phyloP scores from a whole-genome alignment of 2,329 filamentous ascomycete species.

The Phialemoniopsis sp. region DNA sequence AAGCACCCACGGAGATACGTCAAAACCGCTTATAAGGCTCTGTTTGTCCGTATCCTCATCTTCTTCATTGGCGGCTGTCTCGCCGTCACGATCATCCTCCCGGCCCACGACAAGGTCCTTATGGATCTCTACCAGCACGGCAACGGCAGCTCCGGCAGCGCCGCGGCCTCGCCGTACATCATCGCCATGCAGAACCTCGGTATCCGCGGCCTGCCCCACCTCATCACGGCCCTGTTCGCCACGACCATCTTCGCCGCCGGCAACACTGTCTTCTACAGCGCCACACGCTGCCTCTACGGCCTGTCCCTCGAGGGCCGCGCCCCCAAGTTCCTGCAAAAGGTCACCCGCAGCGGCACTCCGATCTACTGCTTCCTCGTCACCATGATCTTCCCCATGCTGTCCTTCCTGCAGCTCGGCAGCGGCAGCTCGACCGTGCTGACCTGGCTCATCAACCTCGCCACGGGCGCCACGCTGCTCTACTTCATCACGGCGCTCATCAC shows the following conservation, averaged over 20 bases:
- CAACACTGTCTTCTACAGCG: slow-evolving; percentile 59
- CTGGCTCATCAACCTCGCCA: slow-evolving; percentile 32
- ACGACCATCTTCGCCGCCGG: slow-evolving; percentile 57
- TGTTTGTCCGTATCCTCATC: slow-evolving; percentile 60
- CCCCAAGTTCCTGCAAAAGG: slow-evolving; percentile 33
- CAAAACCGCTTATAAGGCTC: slow-evolving; percentile 60
- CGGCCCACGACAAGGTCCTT: slow-evolving; percentile 54
- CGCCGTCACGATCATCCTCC: slow-evolving; percentile 56
- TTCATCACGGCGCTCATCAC: slow-evolving; percentile 40
- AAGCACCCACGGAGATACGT: slow-evolving; percentile 54
- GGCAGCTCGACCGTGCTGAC: slow-evolving; percentile 27
- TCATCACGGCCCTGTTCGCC: slow-evolving; percentile 59
- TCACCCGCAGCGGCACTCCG: too few species aligned
- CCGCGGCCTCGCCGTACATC: slow-evolving; percentile 49
- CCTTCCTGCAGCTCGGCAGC: slow-evolving; percentile 32
- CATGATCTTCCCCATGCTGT: slow-evolving; percentile 24
- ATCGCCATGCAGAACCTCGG: slow-evolving; percentile 54
- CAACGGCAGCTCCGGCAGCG: slow-evolving; percentile 38
- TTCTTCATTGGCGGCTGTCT: slow-evolving; percentile 67
- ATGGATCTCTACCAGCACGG: slow-evolving; percentile 44
- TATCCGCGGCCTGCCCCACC: slow-evolving; percentile 49
- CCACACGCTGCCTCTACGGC: slow-evolving; percentile 58
- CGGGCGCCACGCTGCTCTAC: slow-evolving; percentile 32
- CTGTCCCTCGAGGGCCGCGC: slow-evolving; percentile 54
- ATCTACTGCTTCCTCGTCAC: slow-evolving; percentile 24